phyloP scores from a whole-genome alignment of 129 eudicot species.

The Smallanthus sonchifolius region DNA sequence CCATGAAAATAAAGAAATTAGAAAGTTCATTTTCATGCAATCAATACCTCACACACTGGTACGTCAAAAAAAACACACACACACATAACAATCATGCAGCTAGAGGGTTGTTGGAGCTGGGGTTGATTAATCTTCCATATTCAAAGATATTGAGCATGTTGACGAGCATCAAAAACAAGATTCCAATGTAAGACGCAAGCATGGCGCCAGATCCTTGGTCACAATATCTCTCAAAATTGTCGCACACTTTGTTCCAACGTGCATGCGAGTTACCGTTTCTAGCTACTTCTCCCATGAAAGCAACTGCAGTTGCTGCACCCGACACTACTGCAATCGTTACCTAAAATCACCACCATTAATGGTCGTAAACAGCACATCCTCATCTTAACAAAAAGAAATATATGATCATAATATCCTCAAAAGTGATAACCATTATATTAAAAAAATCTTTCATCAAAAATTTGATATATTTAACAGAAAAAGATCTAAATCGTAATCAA shows the following conservation, averaged over 20 bases:
- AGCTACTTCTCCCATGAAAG: conserved; percentile 79
- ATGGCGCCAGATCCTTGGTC: conserved; percentile 64
- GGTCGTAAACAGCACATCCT: too few relatives aligned
- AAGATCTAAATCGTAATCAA: too few relatives aligned
- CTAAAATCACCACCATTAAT: conserved; percentile 24
- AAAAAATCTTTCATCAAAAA: too few relatives aligned
- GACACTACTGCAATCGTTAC: conserved; percentile 53
- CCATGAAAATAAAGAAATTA: neutral
- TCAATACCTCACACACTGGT: neutral
- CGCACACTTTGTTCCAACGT: conserved; percentile 82
- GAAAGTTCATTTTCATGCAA: neutral
- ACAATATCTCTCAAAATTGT: conserved; percentile 62
- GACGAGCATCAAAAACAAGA: conserved; percentile 42
- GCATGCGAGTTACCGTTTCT: conserved; percentile 84
- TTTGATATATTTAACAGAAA: too few relatives aligned
- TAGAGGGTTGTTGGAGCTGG: conserved; percentile 17
- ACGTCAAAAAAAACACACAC: neutral
- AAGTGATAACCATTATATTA: too few relatives aligned
- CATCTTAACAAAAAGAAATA: too few relatives aligned
- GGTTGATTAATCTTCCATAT: conserved; percentile 19
- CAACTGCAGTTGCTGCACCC: conserved; percentile 71
- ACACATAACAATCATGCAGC: conserved; percentile 23
- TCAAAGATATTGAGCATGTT: conserved; percentile 34
- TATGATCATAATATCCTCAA: too few relatives aligned
- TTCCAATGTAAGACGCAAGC: conserved; percentile 54